Conservation (phyloP, 495 filamentous ascomycete genomes). For the Penicillium turbatum region DNA sequence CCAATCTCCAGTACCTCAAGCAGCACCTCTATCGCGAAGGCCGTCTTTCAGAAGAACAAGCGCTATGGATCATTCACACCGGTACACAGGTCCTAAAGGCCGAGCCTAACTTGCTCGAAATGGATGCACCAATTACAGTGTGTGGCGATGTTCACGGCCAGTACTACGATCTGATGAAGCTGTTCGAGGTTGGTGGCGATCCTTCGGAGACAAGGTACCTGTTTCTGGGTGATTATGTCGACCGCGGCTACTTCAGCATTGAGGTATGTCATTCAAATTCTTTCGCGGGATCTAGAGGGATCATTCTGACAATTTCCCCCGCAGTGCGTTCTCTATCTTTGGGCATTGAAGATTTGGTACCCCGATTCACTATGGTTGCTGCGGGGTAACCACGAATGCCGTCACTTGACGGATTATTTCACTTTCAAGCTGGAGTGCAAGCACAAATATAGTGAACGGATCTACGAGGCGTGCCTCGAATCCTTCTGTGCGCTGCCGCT, state of each 20-base stretch:
- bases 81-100: constrained; percentile 77
- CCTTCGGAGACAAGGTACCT: constrained; percentile 94
- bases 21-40: constrained; percentile 98
- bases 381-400: constrained; percentile 96
- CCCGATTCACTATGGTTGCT: constrained; percentile 95
- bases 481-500: constrained; percentile 93
- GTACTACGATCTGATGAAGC: constrained; percentile 99
- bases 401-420: constrained; percentile 98
- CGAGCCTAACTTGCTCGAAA: constrained; percentile 95
- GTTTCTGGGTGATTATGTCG: constrained; percentile 96
- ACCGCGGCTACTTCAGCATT: constrained; percentile 97
- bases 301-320: constrained; percentile 6
- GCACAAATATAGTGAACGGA: constrained; percentile 94
- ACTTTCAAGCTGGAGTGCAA: constrained; percentile 99
- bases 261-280: constrained; percentile 51
- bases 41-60: constrained; percentile 93
- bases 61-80: constrained; percentile 84
- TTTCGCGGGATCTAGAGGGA: not conserved
- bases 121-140: constrained; percentile 99
- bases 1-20: constrained; percentile 90
- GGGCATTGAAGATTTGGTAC: constrained; percentile 99
- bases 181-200: constrained; percentile 97
- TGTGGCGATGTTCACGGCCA: constrained; percentile 98
- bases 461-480: constrained; percentile 98
- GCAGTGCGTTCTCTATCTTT: constrained; percentile 91